Evolutionary conservation across 2,329 filamentous ascomycete genomes (phyloP), one percentile per base, ranked within the genome.

Genomic region (Phyllachora maydis): DNA sequence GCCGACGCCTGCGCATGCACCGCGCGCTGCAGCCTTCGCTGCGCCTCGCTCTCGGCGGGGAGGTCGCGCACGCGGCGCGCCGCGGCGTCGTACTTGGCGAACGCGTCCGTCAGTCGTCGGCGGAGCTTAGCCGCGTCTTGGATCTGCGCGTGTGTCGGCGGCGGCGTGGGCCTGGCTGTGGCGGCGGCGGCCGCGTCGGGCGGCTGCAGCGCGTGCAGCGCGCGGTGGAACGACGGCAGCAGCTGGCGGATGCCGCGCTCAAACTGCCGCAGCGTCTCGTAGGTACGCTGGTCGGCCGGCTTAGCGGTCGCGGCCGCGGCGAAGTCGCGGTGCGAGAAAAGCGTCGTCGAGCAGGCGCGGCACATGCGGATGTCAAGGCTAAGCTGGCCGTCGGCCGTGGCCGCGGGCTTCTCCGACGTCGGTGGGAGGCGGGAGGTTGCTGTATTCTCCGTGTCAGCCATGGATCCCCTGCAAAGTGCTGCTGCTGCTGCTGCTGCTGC

Each of bases 291-390:
- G 35, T 85, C 75, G 3, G 74, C 60, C 1, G 77, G 72, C 31
- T 71, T 73, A 23, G 65, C 56, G 1, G 59, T 50, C 4, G 81
- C 45, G 7, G 81, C 75, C 6, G 67, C 64, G 13, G 65, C 55
- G 40, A 92, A 92, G 40, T 92, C 82, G 18, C 72, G 65, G 35
- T 74, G 72, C 23, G 56, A 52, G 35, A 68, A 67, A 22, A 67
- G 52, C 17, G 54, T 65, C 29, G 49, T 45, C 26, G 58, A 81
- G 52, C 88, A 98, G 27, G 90, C 81, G 37, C 74, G 76, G 47
- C 88, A 98, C 64, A 98, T 85, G 19, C 88, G 69, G 10, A 98
- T 56, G 39, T 92, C 79, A 20, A 95, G 49, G 25, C 65, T 69
- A 19, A 90, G 45, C 30, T 71, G 62, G 9, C 50, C 24, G 23